Base-by-base conservation (phyloP, 345 rosid genomes). In the Eucalyptus brandiana region DNA sequence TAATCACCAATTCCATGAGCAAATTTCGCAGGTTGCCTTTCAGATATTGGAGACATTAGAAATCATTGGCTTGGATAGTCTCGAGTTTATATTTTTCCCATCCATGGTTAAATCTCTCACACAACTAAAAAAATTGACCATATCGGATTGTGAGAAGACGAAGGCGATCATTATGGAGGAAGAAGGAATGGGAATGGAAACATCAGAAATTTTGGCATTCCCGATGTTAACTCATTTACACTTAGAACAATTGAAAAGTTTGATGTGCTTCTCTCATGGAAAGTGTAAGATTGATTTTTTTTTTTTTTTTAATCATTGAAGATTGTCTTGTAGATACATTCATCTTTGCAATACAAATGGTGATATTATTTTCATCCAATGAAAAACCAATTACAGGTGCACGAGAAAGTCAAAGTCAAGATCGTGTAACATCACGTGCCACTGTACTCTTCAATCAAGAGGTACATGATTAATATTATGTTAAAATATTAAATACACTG, bases 341-440 rank as follows among this genome's bases (percentile, higher is more conserved):
- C 67, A 60, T 28, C 67, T 4, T 0, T 26, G 1, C 7, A 6
- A 58, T 12, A 11, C 67, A 58, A 58, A 12, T 58, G 4, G 4
- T 58, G 2, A 58, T 6, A 11, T 58, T 11, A 2, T 26, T 5
- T 58, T 58, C 4, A 58, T 58, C 15, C 67, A 58, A 58, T 58
- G n/a, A 58, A 26, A 26, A 5, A 58, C 15, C 7, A 12, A 58
- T 58, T 6, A 26, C 2, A 26, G 67, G 67, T 28, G 6, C 32
- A 60, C 32, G 0, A 28, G 32, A 60, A 60, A 4, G 1, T 28
- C 1, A 0, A 14, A 60, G 67, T 60, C 32, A 6, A 14, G 67
- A 60, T 4, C 0, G 0, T 2, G 7, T 60, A 4, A 12, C 0
- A 28, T 28, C 67, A 60, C 16, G 0, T 1, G 6, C n/a, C 16